A percentile compares a stretch with the other conserved stretches of the same genome.
phyloP scores from a whole-genome alignment of 2,329 filamentous ascomycete species.

The Cladosporium sp. region DNA sequence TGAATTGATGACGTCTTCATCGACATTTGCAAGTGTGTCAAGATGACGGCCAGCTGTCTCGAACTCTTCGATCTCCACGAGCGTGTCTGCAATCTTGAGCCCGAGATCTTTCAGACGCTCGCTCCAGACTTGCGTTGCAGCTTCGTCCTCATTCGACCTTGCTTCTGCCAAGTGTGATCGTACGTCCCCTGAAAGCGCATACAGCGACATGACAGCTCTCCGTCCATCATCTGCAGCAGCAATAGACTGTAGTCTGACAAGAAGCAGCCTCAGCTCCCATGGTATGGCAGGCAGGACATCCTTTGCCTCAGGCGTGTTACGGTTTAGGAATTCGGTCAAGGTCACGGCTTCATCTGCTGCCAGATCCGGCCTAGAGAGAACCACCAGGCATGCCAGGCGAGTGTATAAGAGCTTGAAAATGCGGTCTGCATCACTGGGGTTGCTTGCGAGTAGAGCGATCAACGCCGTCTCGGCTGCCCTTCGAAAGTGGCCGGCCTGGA shows the following conservation, averaged over 20 bases:
- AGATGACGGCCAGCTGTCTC: conserved; percentile 74
- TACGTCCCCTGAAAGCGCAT: conserved; percentile 61
- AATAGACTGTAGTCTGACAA: conserved; percentile 77
- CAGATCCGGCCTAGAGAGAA: conserved; percentile 62
- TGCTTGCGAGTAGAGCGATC: conserved; percentile 37
- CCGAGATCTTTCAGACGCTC: conserved; percentile 70
- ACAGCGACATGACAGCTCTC: conserved; percentile 82
- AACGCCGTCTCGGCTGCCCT: conserved; percentile 45
- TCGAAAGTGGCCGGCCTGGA: conserved; percentile 73
- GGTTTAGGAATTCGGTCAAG: conserved; percentile 52
- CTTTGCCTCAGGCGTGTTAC: conserved; percentile 47
- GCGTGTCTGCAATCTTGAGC: conserved; percentile 56
- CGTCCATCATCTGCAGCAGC: conserved; percentile 80
- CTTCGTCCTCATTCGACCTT: conserved; percentile 49
- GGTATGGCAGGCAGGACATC: conserved; percentile 65
- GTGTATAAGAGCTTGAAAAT: conserved; percentile 79
- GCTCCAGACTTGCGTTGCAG: conserved; percentile 64
- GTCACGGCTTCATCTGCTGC: conserved; percentile 59
- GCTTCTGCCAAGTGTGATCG: conserved; percentile 24
- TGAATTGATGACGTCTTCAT: conserved; percentile 38
- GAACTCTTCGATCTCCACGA: conserved; percentile 84
- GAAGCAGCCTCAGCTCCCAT: conserved; percentile 80
- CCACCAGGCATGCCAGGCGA: conserved; percentile 73
- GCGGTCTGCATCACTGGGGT: conserved; percentile 55
- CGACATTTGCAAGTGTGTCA: conserved; percentile 48